Evolutionary conservation across 192 early-diverging fungal species (phyloP).

Genomic region (Thamnidium elegans): DNA sequence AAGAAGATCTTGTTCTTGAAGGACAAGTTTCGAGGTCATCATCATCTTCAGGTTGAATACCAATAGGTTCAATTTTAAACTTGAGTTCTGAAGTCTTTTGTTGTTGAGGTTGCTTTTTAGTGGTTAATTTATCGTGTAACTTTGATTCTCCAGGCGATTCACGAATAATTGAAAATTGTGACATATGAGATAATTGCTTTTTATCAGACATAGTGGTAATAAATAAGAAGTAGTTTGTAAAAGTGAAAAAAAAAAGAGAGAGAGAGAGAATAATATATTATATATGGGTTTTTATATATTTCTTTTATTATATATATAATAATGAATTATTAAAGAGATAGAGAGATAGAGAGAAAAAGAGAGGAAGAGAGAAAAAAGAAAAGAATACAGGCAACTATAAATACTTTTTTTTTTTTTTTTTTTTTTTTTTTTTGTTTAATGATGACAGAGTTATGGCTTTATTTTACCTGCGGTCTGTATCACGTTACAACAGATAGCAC

Average conservation of each 20-base stretch:
- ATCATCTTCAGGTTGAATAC: slow-evolving; percentile 19
- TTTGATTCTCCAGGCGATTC: not conserved
- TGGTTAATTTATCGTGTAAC: not conserved
- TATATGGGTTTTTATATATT: not conserved
- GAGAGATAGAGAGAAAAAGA: not conserved
- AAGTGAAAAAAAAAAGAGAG: not conserved
- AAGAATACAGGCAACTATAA: not conserved
- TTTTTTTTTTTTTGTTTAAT: no score
- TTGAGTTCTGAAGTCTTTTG: slow-evolving; percentile 6
- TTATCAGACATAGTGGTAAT: no score
- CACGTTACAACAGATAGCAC: slow-evolving; percentile 1
- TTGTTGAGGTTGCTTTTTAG: not conserved
- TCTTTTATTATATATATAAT: not conserved
- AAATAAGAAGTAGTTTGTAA: no score
- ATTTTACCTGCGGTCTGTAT: not conserved
- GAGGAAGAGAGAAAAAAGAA: not conserved
- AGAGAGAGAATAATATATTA: not conserved
- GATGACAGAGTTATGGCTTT: not conserved
- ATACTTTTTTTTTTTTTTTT: no score
- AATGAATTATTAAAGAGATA: no score
- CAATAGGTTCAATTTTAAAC: slow-evolving; percentile 27
- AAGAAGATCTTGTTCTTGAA: slow-evolving; percentile 8
- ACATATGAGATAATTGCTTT: not conserved
- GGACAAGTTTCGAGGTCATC: slow-evolving; percentile 24
- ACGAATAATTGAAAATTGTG: slow-evolving; percentile 13